Percentiles rank a stretch among this genome's conserved stretches.
phyloP scores from a whole-genome alignment of 192 early-diverging fungal genomes.

The Entomortierella beljakovae region DNA sequence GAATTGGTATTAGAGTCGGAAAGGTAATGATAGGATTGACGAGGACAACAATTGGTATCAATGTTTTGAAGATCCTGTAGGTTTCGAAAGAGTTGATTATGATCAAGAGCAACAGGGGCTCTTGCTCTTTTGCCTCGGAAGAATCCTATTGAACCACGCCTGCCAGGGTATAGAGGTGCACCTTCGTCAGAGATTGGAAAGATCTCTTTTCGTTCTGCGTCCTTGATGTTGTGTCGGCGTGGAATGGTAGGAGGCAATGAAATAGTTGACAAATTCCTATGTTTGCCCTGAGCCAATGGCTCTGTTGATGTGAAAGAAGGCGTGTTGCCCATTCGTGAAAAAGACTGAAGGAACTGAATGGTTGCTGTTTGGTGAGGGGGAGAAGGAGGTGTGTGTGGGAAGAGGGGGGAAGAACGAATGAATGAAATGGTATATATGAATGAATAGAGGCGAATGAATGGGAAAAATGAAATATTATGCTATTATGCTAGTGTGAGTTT shows the following conservation, averaged over 20 bases:
- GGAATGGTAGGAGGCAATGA: slow-evolving; percentile 51
- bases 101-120: slow-evolving; percentile 34
- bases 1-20: slow-evolving; percentile 36
- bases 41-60: slow-evolving; percentile 39
- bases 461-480: background rate
- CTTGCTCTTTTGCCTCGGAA: slow-evolving; percentile 45
- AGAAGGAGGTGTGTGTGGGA: background rate
- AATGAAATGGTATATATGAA: background rate
- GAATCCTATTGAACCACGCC: slow-evolving; percentile 48
- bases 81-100: slow-evolving; percentile 45
- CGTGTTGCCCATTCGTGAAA: slow-evolving; percentile 50
- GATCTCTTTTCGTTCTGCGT: slow-evolving; percentile 53
- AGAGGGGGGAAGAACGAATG: background rate
- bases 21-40: slow-evolving; percentile 33
- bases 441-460: background rate
- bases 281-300: slow-evolving; percentile 46
- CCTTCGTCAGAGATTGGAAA: slow-evolving; percentile 53
- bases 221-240: slow-evolving; percentile 50
- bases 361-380: background rate
- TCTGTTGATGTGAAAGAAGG: slow-evolving; percentile 54
- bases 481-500: background rate
- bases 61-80: slow-evolving; percentile 33
- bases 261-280: slow-evolving; percentile 47
- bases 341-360: slow-evolving; percentile 23
- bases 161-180: slow-evolving; percentile 22